Evolutionary conservation across 768 basidiomycete genomes (phyloP), one percentile per base, ranked within the genome.

Genomic region (Cubamyces lactineus): DNA sequence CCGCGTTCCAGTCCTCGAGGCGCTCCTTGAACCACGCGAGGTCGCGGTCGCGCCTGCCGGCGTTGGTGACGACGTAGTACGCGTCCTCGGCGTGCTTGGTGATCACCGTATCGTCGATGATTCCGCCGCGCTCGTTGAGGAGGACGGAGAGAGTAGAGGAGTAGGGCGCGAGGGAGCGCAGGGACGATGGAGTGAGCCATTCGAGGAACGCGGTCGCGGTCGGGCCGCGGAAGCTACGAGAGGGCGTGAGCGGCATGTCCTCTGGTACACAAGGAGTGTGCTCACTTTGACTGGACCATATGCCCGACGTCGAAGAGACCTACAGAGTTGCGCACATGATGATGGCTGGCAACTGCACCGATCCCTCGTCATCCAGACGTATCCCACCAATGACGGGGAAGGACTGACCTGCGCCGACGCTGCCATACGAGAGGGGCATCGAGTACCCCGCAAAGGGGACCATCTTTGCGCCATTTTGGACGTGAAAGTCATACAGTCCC

Each of bases 301-400:
- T 99, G 97, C 21, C 93, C 93, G 26, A 99, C 97, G 71, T 99
- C 97, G 73, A 99, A 99, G 34, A 99, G 79, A 0, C 95, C 95
- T 0, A 85, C 92, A 39, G 82, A 83, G 13, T 78, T 84, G 43
- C 97, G 87, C 53, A 96, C 92, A 70, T 98, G 90, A 47, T 89
- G 85, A 75, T 99, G 96, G 67, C 92, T 94, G 9, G 89, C 86
- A 55, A 93, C 96, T 97, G 57, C 3, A 49, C 23, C 16, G 17
- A 7, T 5, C 15, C 9, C 1, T 16, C 15, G 15, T 49, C 24
- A 49, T 26, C n/a, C n/a, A 16, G 48, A 7, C 3, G 24, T 16
- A 16, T 7, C 9, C 45, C 19, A 21, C 45, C n/a, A 13, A 15
- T 2, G 2, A 46, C 3, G 2, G 21, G 6, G 42, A 5, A 50